phyloP scores from a whole-genome alignment of 2,329 filamentous ascomycete genomes.

The Fragosphaeria purpurea region DNA sequence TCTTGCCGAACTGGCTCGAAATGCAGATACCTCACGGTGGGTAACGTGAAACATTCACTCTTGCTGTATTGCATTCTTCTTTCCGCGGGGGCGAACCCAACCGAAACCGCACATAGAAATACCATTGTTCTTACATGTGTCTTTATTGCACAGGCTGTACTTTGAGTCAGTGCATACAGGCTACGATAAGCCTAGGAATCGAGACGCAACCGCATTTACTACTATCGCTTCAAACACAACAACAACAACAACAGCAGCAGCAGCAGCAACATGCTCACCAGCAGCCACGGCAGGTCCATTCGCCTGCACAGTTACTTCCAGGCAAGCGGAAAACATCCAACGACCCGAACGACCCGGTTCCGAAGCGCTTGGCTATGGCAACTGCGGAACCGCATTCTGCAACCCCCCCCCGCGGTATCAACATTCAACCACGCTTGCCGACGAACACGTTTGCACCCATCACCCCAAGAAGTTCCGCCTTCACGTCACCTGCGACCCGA shows the following conservation, averaged over 20 bases:
- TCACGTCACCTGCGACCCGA: slow-evolving; percentile 10
- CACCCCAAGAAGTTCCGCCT: not conserved
- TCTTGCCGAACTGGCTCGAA: slow-evolving; percentile 23
- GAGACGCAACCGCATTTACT: not conserved
- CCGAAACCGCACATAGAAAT: not conserved
- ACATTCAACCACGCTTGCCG: slow-evolving; percentile 22
- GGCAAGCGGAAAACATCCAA: slow-evolving; percentile 22
- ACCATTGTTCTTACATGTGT: slow-evolving; percentile 1
- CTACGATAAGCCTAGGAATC: slow-evolving; percentile 20
- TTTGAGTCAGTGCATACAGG: slow-evolving; percentile 24
- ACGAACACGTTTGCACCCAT: slow-evolving; percentile 15
- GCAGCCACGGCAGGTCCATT: slow-evolving; percentile 16
- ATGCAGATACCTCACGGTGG: slow-evolving; percentile 27
- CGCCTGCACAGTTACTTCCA: not conserved
- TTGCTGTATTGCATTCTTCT: not conserved
- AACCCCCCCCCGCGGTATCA: slow-evolving; percentile 16
- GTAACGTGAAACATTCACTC: slow-evolving; percentile 5
- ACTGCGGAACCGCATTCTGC: slow-evolving; percentile 11
- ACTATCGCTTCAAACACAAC: not conserved
- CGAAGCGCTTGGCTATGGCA: slow-evolving; percentile 21
- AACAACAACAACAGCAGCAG: not conserved
- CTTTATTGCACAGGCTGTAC: slow-evolving; percentile 22
- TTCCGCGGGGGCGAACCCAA: not conserved
- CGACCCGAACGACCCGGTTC: slow-evolving; percentile 20
- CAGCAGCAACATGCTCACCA: slow-evolving; percentile 7